Base-by-base conservation (phyloP, 2,329 filamentous ascomycete genomes). In the Trichoderma sp. region DNA sequence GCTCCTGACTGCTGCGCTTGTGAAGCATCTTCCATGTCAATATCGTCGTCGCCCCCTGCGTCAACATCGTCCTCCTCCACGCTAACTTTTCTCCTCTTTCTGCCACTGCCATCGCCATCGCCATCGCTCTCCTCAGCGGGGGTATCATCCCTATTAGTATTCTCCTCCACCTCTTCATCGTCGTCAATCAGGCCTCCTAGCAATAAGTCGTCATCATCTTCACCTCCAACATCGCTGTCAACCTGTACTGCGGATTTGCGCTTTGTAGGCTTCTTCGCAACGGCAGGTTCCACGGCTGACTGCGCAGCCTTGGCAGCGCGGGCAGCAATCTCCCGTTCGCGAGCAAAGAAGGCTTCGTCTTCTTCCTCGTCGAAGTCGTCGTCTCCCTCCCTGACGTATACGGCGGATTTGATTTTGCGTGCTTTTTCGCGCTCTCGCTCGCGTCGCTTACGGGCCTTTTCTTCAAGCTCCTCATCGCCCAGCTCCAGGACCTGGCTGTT, bases 361-460 rank as follows among this genome's bases (percentile, higher is more conserved):
- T 88, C 87, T 58, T 94, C 93, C 39, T 86, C 89, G 75, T 97
- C 93, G n/a, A 87, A 90, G 73, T 97, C 94, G 65, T 98, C 96
- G 76, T 98, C 96, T 73, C 91, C 93, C 46, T 90, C 89, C 69
- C 91, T 87, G 61, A 99, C 91, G 74, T 89, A 95, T 49, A 95
- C 80, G 28, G 90, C 89, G 74, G 92, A 96, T 83, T 97, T 98
- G 81, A 96, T 91, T 76, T 91, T 91, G 37, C 84, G 83, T 59
- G 89, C 85, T 79, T 94, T 94, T 75, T 94, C 93, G n/a, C 87
- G 82, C 72, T 97, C 90, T 72, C 87, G 90, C 64, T 89, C 84
- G 66, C 87, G 85, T 46, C 90, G 85, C 66, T 84, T 86, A 14
- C 85, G 84, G 14, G 89, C 88, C 68, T 86, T 86, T 72, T 87